Evolutionary conservation across 2,329 filamentous ascomycete species (phyloP), one percentile per base, ranked within the genome.

Genomic region (Diplocarpon mali): DNA sequence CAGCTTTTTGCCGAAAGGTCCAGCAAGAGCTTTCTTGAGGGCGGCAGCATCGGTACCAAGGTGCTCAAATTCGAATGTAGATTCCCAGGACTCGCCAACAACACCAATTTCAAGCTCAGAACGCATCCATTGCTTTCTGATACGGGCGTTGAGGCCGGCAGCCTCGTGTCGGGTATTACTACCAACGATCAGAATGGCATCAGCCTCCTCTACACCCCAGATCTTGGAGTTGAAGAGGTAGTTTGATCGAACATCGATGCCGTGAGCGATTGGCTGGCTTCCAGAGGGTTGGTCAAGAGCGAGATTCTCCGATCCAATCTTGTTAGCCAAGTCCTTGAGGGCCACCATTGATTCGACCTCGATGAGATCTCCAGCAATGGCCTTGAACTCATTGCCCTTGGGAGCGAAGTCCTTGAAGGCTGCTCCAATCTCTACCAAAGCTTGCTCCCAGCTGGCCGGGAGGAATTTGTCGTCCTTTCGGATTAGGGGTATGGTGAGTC

Each of bases 201-300:
- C 92, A 14, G 90, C 87, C 61, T 95, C 85, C 67, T 98, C 92
- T 31, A 96, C 85, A 60, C 88, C 92, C 64, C 78, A 83, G 61
- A 98, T 94, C 65, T 76, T 86, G 31, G 89, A 95, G 76, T 98
- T 98, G 75, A 98, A 95, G 36, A 87, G 73, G 68, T 93, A 98
- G 71, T 92, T 98, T 47, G 88, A 85, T 53, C 90, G 85, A 47
- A 96, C 76, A 60, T 98, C 92, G 51, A 95, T 70, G 65, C 92
- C 92, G 67, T 98, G 92, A 30, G 90, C 85, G 51, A 95, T 70
- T 12, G 92, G 92, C 53, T 81, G 72, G 66, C 76, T 83, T 51
- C 92, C 92, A 45, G 79, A 78, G 32, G 88, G 85, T 62, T 89
- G 89, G 64, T 98, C 92, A 36, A 96, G 77, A 50, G 88, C 86